Percentiles rank a stretch among this genome's conserved stretches.
phyloP scores from a whole-genome alignment of 2,329 filamentous ascomycete species.

The Aspergillus pseudoviridinutans region DNA sequence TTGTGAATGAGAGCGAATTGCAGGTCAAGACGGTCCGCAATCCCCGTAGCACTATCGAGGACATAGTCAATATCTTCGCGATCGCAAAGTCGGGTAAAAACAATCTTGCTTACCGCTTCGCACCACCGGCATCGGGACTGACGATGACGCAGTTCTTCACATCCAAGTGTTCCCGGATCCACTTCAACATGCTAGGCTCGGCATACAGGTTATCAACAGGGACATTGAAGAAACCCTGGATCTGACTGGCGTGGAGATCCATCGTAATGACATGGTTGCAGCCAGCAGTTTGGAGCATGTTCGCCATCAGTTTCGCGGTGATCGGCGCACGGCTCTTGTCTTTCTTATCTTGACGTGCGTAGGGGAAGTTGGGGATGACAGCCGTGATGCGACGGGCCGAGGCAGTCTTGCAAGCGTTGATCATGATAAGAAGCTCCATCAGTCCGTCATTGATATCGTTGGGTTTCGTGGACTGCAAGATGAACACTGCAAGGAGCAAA shows the following conservation, averaged over 20 bases:
- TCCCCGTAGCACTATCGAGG: conserved; percentile 68
- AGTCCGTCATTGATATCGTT: conserved; percentile 97
- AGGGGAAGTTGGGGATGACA: conserved; percentile 93
- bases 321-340: conserved; percentile 95
- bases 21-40: conserved; percentile 85
- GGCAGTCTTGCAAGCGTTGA: conserved; percentile 86
- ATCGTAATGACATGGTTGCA: conserved; percentile 94
- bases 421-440: conserved; percentile 98
- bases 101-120: conserved; percentile 63
- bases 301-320: conserved; percentile 90
- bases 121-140: conserved; percentile 89
- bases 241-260: conserved; percentile 91
- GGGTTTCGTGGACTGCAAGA: conserved; percentile 88
- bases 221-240: conserved; percentile 92
- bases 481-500: conserved; percentile 63
- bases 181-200: conserved; percentile 84
- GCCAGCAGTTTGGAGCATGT: conserved; percentile 94
- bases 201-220: conserved; percentile 82
- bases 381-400: conserved; percentile 89
- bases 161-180: conserved; percentile 82
- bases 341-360: conserved; percentile 96
- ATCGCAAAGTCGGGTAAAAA: not conserved
- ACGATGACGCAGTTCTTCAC: conserved; percentile 87
- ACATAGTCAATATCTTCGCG: not conserved
- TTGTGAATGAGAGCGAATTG: conserved; percentile 96